Percentiles rank a stretch among this genome's conserved stretches.
Evolutionary conservation across 1,139 yeast species (phyloP).

Genomic region (Yamadazyma pseudoaaseri): DNA sequence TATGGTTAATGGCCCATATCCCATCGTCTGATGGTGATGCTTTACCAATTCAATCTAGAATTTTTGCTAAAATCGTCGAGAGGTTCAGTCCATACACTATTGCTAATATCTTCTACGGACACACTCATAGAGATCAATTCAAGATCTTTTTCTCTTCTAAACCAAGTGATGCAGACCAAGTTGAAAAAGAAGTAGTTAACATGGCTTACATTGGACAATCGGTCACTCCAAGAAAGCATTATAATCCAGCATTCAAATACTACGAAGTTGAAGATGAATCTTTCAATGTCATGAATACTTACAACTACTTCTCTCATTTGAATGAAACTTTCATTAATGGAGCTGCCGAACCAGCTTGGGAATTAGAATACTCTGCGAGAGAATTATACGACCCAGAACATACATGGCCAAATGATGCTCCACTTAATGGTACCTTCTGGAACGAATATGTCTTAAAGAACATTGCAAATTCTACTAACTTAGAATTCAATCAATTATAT

Average conservation of each 20-base stretch:
- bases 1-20: slow-evolving; percentile 71
- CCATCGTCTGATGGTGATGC: slow-evolving; percentile 58
- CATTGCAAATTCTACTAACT: slow-evolving; percentile 32
- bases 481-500: slow-evolving; percentile 46
- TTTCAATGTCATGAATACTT: slow-evolving; percentile 59
- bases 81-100: slow-evolving; percentile 69
- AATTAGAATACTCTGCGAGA: slow-evolving; percentile 54
- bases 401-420: slow-evolving; percentile 51
- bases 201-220: slow-evolving; percentile 69
- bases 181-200: slow-evolving; percentile 33
- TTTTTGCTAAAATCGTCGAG: slow-evolving; percentile 57
- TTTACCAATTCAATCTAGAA: slow-evolving; percentile 59
- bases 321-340: slow-evolving; percentile 50
- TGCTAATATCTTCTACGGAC: slow-evolving; percentile 70
- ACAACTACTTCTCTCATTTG: slow-evolving; percentile 53
- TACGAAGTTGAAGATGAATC: slow-evolving; percentile 66
- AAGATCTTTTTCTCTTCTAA: slow-evolving; percentile 50
- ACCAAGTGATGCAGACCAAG: slow-evolving; percentile 29
- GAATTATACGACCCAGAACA: slow-evolving; percentile 43
- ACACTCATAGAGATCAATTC: slow-evolving; percentile 71
- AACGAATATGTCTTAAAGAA: slow-evolving; percentile 36
- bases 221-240: slow-evolving; percentile 57
- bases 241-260: slow-evolving; percentile 72
- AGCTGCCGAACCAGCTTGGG: slow-evolving; percentile 54
- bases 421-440: slow-evolving; percentile 63